Evolutionary conservation across 805 yeast species (phyloP).

Genomic region (Sungouiozyma intestinalis): DNA sequence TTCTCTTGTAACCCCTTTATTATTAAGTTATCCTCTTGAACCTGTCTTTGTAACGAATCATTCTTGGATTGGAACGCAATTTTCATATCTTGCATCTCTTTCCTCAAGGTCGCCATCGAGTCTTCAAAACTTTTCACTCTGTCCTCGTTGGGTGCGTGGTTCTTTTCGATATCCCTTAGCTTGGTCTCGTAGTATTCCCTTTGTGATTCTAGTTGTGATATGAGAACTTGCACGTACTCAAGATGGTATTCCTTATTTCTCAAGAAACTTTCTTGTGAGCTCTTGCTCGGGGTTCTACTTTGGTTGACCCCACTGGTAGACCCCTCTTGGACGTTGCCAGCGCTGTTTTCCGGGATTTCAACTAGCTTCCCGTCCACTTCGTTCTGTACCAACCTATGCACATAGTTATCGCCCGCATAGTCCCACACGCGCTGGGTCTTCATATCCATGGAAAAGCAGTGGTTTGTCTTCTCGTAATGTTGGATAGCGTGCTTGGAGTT

Average conservation of each 20-base stretch:
- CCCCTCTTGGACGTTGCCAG: background rate
- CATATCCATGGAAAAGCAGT: slow-evolving; percentile 86
- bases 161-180: slow-evolving; percentile 25
- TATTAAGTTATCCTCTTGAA: slow-evolving; percentile 26
- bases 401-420: slow-evolving; percentile 83
- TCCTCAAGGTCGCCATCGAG: slow-evolving; percentile 9
- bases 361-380: slow-evolving; percentile 85
- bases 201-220: slow-evolving; percentile 78
- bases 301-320: background rate
- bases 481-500: slow-evolving; percentile 76
- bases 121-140: slow-evolving; percentile 4
- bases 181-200: slow-evolving; percentile 67
- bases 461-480: slow-evolving; percentile 68
- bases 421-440: slow-evolving; percentile 87
- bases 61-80: slow-evolving; percentile 8
- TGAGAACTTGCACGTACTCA: slow-evolving; percentile 69
- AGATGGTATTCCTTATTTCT: slow-evolving; percentile 51
- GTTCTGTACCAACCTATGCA: slow-evolving; percentile 74
- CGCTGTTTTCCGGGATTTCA: slow-evolving; percentile 39
- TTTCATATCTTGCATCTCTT: slow-evolving; percentile 13
- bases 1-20: slow-evolving; percentile 40
- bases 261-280: slow-evolving; percentile 13
- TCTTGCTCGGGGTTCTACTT: background rate
- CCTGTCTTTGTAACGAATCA: slow-evolving; percentile 12
- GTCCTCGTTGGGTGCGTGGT: slow-evolving; percentile 20